phyloP scores from a whole-genome alignment of 1,284 basidiomycete species.

The Agaricales sp. region DNA sequence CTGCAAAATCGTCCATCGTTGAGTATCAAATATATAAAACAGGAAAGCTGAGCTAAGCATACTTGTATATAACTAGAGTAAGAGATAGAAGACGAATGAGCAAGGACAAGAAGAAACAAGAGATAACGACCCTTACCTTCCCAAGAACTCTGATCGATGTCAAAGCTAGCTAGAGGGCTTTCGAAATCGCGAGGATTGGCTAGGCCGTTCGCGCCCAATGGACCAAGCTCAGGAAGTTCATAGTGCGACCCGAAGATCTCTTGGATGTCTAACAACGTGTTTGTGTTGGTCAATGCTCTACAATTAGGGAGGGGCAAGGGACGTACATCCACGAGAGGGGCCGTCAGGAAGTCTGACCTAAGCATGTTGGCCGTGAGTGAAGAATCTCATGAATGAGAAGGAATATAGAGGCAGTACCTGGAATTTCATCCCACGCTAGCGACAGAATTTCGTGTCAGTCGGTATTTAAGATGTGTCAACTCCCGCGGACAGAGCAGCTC shows the following conservation, averaged over 20 bases:
- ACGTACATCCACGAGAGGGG: slow-evolving; percentile 40
- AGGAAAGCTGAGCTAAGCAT: too few relatives aligned
- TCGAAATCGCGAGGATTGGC: slow-evolving; percentile 59
- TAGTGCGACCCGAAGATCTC: slow-evolving; percentile 58
- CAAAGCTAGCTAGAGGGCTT: slow-evolving; percentile 49
- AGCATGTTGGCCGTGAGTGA: background rate
- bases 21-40: slow-evolving; percentile 4
- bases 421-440: slow-evolving; percentile 47
- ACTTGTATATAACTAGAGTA: slow-evolving; percentile 39
- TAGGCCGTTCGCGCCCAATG: slow-evolving; percentile 53
- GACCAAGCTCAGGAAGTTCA: slow-evolving; percentile 55
- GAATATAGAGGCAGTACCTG: too few relatives aligned
- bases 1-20: slow-evolving; percentile 19
- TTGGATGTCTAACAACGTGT: slow-evolving; percentile 32
- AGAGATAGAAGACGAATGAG: slow-evolving; percentile 7
- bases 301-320: background rate
- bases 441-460: too few relatives aligned
- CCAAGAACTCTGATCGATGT: slow-evolving; percentile 51
- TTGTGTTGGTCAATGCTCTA: slow-evolving; percentile 8
- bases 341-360: slow-evolving; percentile 45
- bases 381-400: background rate
- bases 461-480: too few relatives aligned
- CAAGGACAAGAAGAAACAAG: background rate
- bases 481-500: too few relatives aligned
- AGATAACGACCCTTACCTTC: slow-evolving; percentile 27